A percentile compares a stretch with the other conserved stretches of the same genome.
These are phyloP conservation scores for Linnemannia exigua DNA, from an alignment of 192 early-diverging fungal species.

Conservation along the genomic window DNA sequence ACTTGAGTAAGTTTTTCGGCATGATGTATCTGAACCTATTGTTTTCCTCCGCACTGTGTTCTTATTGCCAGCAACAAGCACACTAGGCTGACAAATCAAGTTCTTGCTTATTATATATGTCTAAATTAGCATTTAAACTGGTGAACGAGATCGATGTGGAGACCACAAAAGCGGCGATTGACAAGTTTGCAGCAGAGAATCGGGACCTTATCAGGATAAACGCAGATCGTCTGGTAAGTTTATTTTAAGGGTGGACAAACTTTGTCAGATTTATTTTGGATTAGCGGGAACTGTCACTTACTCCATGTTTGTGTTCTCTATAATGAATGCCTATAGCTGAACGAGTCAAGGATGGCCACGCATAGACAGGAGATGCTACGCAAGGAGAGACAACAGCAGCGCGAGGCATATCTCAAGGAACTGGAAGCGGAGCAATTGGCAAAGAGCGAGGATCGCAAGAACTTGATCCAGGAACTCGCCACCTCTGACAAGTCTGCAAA, in stretches of 20 bases:
- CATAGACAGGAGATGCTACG: slow-evolving; percentile 65
- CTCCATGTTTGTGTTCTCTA: too few relatives aligned
- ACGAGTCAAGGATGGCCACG: slow-evolving; percentile 66
- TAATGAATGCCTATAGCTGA: slow-evolving; percentile 59
- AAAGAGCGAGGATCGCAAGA: slow-evolving; percentile 75
- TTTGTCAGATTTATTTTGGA: too few relatives aligned
- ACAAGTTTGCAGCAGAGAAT: slow-evolving; percentile 84
- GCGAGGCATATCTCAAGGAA: slow-evolving; percentile 79
- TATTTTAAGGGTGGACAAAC: too few relatives aligned
- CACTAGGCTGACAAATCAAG: slow-evolving; percentile 1
- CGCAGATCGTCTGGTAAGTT: slow-evolving; percentile 69
- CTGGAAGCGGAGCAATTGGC: slow-evolving; percentile 78
- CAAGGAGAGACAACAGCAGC: slow-evolving; percentile 63
- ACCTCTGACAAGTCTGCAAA: slow-evolving; percentile 65
- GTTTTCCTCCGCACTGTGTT: neutral
- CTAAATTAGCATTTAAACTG: slow-evolving; percentile 79
- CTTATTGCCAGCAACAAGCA: neutral
- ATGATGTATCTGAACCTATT: neutral
- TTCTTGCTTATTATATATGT: too few relatives aligned
- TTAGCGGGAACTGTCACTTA: too few relatives aligned
- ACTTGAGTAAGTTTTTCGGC: slow-evolving; percentile 71
- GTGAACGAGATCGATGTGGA: slow-evolving; percentile 90
- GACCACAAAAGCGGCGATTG: slow-evolving; percentile 83
- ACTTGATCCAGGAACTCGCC: slow-evolving; percentile 81
- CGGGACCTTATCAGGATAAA: slow-evolving; percentile 83